These are phyloP conservation scores for Cladosporium sp. DNA, from an alignment of 2,329 filamentous ascomycete genomes.

Conservation along the genomic window DNA sequence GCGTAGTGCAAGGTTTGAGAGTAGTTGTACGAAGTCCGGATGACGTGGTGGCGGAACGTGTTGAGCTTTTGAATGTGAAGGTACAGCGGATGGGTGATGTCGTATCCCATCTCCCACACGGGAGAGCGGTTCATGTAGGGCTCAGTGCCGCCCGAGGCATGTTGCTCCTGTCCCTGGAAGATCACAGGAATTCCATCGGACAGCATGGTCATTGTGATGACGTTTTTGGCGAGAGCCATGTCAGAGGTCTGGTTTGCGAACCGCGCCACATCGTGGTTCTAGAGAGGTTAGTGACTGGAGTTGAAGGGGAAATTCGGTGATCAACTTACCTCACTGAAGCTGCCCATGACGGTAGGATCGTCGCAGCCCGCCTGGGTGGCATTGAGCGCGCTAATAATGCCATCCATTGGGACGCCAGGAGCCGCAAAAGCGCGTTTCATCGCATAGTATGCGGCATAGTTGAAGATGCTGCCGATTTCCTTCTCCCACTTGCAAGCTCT, in stretches of 20 bases:
- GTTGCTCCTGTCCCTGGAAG: constrained; percentile 42
- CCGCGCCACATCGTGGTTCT: constrained; percentile 39
- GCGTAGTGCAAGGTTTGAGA: constrained; percentile 39
- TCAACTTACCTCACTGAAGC: constrained; percentile 30
- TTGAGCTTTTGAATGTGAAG: constrained; percentile 39
- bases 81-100: constrained; percentile 38
- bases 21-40: constrained; percentile 37
- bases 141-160: constrained; percentile 31
- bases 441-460: constrained; percentile 37
- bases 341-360: constrained; percentile 35
- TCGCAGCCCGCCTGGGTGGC: constrained; percentile 33
- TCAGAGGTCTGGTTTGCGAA: constrained; percentile 37
- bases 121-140: constrained; percentile 35
- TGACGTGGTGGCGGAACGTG: constrained; percentile 39
- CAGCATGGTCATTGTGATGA: constrained; percentile 36
- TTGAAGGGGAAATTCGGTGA: not conserved
- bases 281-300: not conserved
- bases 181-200: constrained; percentile 41
- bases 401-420: constrained; percentile 33
- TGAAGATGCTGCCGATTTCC: constrained; percentile 34
- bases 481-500: constrained; percentile 35
- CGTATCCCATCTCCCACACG: constrained; percentile 37
- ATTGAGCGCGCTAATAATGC: constrained; percentile 34
- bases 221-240: constrained; percentile 35
- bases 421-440: constrained; percentile 35